Evolutionary conservation across 176 grass and related monocot genomes (phyloP).

Genomic region (Miscanthus lutarioriparius): DNA sequence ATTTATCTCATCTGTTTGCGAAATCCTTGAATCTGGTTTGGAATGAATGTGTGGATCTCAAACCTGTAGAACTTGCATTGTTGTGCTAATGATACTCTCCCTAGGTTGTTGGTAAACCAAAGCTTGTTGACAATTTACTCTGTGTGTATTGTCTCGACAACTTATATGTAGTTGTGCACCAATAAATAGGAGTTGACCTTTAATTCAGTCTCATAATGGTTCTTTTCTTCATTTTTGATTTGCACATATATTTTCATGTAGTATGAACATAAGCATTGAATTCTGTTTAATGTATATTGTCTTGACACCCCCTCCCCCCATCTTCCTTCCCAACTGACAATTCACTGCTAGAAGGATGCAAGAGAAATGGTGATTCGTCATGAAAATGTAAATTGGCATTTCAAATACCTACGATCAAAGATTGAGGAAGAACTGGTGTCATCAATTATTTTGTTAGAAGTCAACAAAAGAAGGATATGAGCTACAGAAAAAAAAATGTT

Average conservation of each 20-base stretch:
- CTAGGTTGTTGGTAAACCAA: neutral
- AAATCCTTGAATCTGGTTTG: constrained; percentile 5
- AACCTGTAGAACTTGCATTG: neutral
- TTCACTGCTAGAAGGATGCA: neutral
- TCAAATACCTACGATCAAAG: neutral
- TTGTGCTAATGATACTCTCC: neutral
- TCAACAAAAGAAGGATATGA: neutral
- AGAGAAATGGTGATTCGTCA: neutral
- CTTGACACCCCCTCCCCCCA: neutral
- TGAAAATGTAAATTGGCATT: neutral
- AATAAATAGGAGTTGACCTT: neutral
- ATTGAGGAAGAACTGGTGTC: neutral
- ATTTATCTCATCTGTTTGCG: neutral
- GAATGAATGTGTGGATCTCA: neutral
- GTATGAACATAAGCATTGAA: neutral
- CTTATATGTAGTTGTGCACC: neutral
- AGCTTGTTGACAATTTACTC: neutral
- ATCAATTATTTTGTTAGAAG: neutral
- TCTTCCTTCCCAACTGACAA: neutral
- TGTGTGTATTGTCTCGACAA: neutral
- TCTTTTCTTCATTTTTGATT: neutral
- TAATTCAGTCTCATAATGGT: neutral
- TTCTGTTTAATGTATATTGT: neutral
- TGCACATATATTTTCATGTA: neutral
- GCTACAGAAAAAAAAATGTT: neutral